A percentile compares a stretch with the other conserved stretches of the same genome.
Conservation (phyloP, 345 rosid species). For the Atalantia buxifolia region DNA sequence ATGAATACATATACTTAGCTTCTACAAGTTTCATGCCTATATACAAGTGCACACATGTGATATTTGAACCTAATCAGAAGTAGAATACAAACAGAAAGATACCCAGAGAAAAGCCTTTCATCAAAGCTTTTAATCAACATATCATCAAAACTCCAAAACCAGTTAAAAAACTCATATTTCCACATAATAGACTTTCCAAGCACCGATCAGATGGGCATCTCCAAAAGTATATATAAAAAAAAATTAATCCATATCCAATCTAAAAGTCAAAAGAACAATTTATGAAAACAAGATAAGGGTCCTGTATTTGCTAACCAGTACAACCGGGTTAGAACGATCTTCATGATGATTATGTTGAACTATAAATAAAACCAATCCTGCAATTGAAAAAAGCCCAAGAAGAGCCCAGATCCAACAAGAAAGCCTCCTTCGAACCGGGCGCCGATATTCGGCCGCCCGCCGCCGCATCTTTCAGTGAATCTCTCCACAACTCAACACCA, state of each 20-base stretch:
- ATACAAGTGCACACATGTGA: background rate
- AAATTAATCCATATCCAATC: background rate
- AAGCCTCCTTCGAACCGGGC: slow-evolving; percentile 85
- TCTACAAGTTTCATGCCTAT: background rate
- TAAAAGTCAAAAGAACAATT: background rate
- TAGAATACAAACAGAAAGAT: background rate
- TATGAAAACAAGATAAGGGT: background rate
- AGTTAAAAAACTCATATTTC: background rate
- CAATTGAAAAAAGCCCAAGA: slow-evolving; percentile 63
- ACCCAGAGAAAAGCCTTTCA: background rate
- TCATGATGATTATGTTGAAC: slow-evolving; percentile 83
- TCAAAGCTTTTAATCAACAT: background rate
- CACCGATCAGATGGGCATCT: slow-evolving; percentile 10
- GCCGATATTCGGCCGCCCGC: slow-evolving; percentile 96
- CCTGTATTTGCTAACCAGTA: slow-evolving; percentile 24
- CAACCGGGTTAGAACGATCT: slow-evolving; percentile 47
- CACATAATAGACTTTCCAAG: slow-evolving; percentile 10
- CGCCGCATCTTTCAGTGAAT: slow-evolving; percentile 65
- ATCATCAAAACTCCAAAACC: background rate
- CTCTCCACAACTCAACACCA: slow-evolving; percentile 43
- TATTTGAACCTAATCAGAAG: slow-evolving; percentile 6
- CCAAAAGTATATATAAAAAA: background rate
- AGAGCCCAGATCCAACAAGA: slow-evolving; percentile 83
- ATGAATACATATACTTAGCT: background rate
- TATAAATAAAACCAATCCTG: slow-evolving; percentile 72